These are phyloP conservation scores for Aurifilum marmelostoma DNA, from an alignment of 2,329 filamentous ascomycete species.

Conservation along the genomic window DNA sequence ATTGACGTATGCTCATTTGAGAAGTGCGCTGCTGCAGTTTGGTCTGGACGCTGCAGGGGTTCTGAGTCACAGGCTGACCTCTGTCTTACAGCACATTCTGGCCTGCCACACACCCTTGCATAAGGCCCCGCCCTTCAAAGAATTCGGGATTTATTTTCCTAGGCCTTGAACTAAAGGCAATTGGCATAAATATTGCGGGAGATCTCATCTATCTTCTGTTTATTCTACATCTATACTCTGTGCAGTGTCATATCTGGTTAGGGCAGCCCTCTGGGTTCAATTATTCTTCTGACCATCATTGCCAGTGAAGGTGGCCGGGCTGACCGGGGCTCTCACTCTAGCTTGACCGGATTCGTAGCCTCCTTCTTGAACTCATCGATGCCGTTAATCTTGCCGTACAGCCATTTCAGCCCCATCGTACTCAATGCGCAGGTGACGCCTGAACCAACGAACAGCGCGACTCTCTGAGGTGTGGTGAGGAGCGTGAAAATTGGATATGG, in stretches of 20 bases:
- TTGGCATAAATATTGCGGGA: too few species aligned
- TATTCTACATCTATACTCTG: neutral
- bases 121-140: neutral
- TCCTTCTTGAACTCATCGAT: conserved; percentile 45
- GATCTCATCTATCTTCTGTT: neutral
- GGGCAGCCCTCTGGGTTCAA: neutral
- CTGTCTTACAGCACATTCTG: neutral
- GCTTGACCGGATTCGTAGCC: conserved; percentile 39
- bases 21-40: conserved; percentile 12
- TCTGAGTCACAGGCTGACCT: conserved; percentile 7
- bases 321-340: too few species aligned
- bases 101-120: neutral
- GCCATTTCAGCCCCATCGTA: conserved; percentile 68
- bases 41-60: neutral
- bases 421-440: conserved; percentile 73
- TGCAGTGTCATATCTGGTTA: neutral
- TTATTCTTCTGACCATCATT: neutral
- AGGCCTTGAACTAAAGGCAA: neutral
- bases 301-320: neutral
- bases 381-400: conserved; percentile 71
- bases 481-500: conserved; percentile 84
- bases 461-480: conserved; percentile 66
- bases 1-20: conserved; percentile 28
- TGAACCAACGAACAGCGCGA: conserved; percentile 69
- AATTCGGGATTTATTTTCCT: neutral